Conservation (phyloP, 2,329 filamentous ascomycete genomes). For the Neopestalotiopsis clavispora region DNA sequence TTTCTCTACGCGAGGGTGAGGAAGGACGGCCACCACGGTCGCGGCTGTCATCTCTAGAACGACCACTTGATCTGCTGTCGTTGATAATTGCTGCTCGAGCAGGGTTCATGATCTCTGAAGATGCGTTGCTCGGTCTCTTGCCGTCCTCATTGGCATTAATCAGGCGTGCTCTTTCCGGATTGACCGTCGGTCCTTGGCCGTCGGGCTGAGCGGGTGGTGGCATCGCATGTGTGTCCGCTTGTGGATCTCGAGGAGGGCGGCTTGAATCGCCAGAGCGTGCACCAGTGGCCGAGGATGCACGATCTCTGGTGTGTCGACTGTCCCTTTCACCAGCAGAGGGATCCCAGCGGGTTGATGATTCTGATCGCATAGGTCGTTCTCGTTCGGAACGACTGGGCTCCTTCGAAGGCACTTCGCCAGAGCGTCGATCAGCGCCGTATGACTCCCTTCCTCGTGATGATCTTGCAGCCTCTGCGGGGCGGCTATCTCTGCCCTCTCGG, state of each 20-base stretch:
- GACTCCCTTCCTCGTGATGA: constrained; percentile 48
- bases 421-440: constrained; percentile 45
- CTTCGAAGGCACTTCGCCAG: constrained; percentile 40
- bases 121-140: constrained; percentile 28
- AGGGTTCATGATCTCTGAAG: constrained; percentile 50
- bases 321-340: constrained; percentile 45
- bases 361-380: constrained; percentile 39
- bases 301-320: constrained; percentile 36
- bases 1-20: constrained; percentile 56
- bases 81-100: constrained; percentile 52
- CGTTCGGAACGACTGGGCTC: constrained; percentile 44
- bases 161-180: constrained; percentile 59
- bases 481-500: constrained; percentile 42
- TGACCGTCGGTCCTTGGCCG: constrained; percentile 53
- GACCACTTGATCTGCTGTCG: constrained; percentile 42
- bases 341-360: constrained; percentile 33
- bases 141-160: constrained; percentile 34
- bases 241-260: constrained; percentile 31
- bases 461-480: constrained; percentile 46
- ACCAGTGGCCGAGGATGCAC: constrained; percentile 29
- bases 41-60: constrained; percentile 49
- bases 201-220: constrained; percentile 34
- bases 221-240: constrained; percentile 34
- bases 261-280: constrained; percentile 31
- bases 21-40: constrained; percentile 41